These are phyloP conservation scores for Pseudogymnoascus sp. DNA, from an alignment of 2,329 filamentous ascomycete species.

Conservation along the genomic window DNA sequence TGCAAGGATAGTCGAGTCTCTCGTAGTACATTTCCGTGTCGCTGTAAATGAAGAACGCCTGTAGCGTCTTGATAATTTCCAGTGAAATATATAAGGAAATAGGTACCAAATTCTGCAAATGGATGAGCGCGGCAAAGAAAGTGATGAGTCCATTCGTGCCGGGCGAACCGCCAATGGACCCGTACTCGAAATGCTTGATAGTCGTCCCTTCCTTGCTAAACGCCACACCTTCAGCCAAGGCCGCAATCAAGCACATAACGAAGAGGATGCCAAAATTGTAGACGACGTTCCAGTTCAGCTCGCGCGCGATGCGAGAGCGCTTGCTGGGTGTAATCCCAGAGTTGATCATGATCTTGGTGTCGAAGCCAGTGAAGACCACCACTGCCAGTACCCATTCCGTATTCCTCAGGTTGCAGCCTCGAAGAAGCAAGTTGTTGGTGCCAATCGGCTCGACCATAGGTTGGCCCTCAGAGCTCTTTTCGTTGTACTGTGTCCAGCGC, in stretches of 20 bases:
- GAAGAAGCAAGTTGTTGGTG: constrained; percentile 89
- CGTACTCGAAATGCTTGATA: constrained; percentile 73
- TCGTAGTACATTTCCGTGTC: constrained; percentile 97
- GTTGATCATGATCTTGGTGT: constrained; percentile 99
- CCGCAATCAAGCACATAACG: constrained; percentile 78
- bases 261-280: constrained; percentile 92
- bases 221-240: constrained; percentile 72
- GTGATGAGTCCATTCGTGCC: constrained; percentile 84
- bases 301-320: constrained; percentile 78
- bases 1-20: constrained; percentile 83
- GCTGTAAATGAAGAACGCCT: constrained; percentile 96
- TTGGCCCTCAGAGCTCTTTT: constrained; percentile 51
- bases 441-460: constrained; percentile 90
- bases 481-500: constrained; percentile 69
- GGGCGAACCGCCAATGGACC: constrained; percentile 67
- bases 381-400: constrained; percentile 93
- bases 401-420: constrained; percentile 88
- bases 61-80: constrained; percentile 86
- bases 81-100: constrained; percentile 96
- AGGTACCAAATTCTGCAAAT: constrained; percentile 97
- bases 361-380: constrained; percentile 86
- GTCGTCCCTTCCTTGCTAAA: constrained; percentile 71
- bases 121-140: constrained; percentile 88
- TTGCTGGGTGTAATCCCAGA: constrained; percentile 92
- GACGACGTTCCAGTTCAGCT: constrained; percentile 94